A percentile compares a stretch with the other conserved stretches of the same genome.
Conservation (phyloP, 2,329 filamentous ascomycete species). For the Tolypocladium amazonense region DNA sequence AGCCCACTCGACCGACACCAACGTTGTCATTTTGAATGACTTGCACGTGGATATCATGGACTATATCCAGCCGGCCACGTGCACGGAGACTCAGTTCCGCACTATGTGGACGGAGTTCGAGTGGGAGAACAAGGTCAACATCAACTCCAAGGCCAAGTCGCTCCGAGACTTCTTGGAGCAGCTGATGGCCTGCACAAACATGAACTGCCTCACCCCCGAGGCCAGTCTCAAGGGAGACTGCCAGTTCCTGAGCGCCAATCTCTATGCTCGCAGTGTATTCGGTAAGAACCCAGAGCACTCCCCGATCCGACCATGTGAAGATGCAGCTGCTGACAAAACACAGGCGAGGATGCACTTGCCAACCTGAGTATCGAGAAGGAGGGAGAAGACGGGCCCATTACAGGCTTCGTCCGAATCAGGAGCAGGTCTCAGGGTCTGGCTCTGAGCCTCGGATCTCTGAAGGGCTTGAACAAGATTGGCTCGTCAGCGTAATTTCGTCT, state of each 20-base stretch:
- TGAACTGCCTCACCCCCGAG: constrained; percentile 95
- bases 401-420: constrained; percentile 94
- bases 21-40: constrained; percentile 96
- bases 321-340: constrained; percentile 10
- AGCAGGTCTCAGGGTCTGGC: constrained; percentile 93
- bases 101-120: constrained; percentile 99
- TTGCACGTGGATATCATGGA: constrained; percentile 99
- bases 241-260: constrained; percentile 92
- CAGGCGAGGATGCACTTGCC: constrained; percentile 94
- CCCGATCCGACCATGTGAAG: not conserved
- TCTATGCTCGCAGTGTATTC: constrained; percentile 95
- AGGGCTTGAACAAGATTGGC: constrained; percentile 80
- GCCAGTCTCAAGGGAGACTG: constrained; percentile 95
- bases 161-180: constrained; percentile 87
- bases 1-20: constrained; percentile 80
- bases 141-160: constrained; percentile 92
- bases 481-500: constrained; percentile 10
- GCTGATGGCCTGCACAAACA: constrained; percentile 96
- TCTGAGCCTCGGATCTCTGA: constrained; percentile 84
- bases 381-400: constrained; percentile 87
- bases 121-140: constrained; percentile 99
- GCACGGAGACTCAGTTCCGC: constrained; percentile 95
- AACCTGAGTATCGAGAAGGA: constrained; percentile 98
- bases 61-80: constrained; percentile 95
- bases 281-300: constrained; percentile 49